A percentile compares a stretch with the other conserved stretches of the same genome.
Conservation (phyloP, 768 basidiomycete genomes). For the Suillus bovinus region DNA sequence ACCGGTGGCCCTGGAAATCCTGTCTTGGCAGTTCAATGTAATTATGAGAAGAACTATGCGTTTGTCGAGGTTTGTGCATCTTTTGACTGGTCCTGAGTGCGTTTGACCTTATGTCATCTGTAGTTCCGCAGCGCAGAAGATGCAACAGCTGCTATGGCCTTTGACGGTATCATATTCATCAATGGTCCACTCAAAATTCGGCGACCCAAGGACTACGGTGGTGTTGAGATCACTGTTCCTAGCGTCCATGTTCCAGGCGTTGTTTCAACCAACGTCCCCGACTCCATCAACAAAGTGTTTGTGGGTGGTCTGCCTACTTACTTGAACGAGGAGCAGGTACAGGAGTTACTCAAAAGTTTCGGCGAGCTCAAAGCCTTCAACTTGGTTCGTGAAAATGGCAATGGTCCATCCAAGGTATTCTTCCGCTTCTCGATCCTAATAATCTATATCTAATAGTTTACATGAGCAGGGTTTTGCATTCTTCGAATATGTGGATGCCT, state of each 20-base stretch:
- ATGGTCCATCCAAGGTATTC: conserved; percentile 81
- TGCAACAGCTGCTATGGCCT: conserved; percentile 94
- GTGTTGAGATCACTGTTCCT: conserved; percentile 60
- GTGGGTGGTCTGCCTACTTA: conserved; percentile 95
- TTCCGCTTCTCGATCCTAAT: conserved; percentile 1
- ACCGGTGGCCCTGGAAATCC: conserved; percentile 86
- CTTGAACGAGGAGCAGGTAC: conserved; percentile 97
- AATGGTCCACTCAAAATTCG: conserved; percentile 97
- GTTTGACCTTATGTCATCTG: conserved; percentile 16
- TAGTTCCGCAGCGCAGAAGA: conserved; percentile 98
- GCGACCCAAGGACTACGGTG: conserved; percentile 96
- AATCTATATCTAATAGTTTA: neutral
- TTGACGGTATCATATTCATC: conserved; percentile 96
- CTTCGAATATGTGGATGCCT: conserved; percentile 93
- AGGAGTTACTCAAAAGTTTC: conserved; percentile 96
- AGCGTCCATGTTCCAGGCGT: conserved; percentile 89
- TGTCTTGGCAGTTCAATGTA: conserved; percentile 92
- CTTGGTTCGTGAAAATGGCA: conserved; percentile 91
- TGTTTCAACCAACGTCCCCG: conserved; percentile 95
- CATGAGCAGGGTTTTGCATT: conserved; percentile 89
- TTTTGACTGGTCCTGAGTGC: conserved; percentile 1
- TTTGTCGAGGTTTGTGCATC: conserved; percentile 82
- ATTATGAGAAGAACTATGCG: conserved; percentile 98
- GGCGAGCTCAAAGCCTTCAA: conserved; percentile 98
- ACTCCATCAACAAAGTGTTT: conserved; percentile 97